Percentiles rank a stretch among this genome's conserved stretches.
These are phyloP conservation scores for Linnemannia hyalina DNA, from an alignment of 192 early-diverging fungal species.

Conservation along the genomic window DNA sequence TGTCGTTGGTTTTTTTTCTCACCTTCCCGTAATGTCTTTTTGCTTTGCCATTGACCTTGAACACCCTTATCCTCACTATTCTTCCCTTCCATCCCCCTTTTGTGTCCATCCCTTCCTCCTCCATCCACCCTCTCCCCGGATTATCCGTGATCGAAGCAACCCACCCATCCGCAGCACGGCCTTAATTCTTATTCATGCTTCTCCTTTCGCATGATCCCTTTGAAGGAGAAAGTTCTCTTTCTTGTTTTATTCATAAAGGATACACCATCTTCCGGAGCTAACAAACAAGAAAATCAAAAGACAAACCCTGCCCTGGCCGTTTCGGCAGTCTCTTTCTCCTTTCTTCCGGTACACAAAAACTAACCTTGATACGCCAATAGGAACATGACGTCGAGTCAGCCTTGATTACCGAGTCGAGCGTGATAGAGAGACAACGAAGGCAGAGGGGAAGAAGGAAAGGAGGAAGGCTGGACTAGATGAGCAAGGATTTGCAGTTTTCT, in stretches of 20 bases:
- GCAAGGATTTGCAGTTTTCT: not conserved
- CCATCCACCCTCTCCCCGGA: not conserved
- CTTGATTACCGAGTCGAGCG: not conserved
- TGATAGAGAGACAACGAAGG: no score
- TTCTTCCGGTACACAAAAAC: not conserved
- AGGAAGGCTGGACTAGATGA: not conserved
- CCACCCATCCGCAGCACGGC: not conserved
- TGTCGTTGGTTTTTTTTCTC: not conserved
- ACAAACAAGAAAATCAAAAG: not conserved
- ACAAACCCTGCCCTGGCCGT: not conserved
- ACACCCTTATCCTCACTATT: not conserved
- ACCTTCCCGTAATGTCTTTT: slow-evolving; percentile 1
- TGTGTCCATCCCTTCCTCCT: no score
- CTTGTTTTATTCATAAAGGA: not conserved
- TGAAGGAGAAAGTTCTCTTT: not conserved
- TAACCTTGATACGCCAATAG: not conserved
- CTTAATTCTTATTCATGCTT: not conserved
- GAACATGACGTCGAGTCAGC: not conserved
- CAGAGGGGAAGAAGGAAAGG: not conserved
- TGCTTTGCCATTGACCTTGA: not conserved
- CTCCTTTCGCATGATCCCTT: not conserved
- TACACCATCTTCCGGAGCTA: not conserved
- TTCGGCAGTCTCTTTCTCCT: not conserved
- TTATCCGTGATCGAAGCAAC: not conserved
- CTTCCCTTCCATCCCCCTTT: no score